Evolutionary conservation across 2,329 filamentous ascomycete species (phyloP).

Genomic region (Clonostachys sp.): DNA sequence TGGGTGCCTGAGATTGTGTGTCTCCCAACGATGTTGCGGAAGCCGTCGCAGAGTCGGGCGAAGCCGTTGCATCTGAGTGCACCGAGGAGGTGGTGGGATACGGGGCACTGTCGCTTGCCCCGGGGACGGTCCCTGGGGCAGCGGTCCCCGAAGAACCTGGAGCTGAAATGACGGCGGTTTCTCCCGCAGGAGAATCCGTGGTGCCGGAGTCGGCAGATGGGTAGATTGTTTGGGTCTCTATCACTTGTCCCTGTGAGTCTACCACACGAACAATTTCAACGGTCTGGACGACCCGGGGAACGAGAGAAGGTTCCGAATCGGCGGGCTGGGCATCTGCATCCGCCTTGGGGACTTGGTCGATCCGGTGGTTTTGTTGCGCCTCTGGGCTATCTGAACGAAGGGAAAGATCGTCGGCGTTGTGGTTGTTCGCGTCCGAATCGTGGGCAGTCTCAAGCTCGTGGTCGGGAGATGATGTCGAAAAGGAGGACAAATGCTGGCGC

Average conservation of each 20-base stretch:
- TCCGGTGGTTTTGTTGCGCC: neutral
- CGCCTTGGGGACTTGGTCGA: slow-evolving; percentile 1
- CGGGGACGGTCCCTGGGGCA: slow-evolving; percentile 13
- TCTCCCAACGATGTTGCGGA: too few species aligned
- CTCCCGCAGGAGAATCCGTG: slow-evolving; percentile 25
- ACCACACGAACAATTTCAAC: slow-evolving; percentile 50
- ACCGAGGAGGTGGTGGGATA: slow-evolving; percentile 1
- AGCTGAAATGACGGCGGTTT: slow-evolving; percentile 25
- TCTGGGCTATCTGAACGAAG: neutral
- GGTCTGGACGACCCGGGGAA: slow-evolving; percentile 47
- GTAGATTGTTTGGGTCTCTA: slow-evolving; percentile 36
- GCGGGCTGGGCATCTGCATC: slow-evolving; percentile 1
- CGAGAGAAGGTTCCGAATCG: slow-evolving; percentile 11
- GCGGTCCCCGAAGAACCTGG: slow-evolving; percentile 12
- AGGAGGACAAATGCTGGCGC: neutral
- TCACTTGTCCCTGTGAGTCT: slow-evolving; percentile 38
- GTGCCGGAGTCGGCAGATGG: slow-evolving; percentile 30
- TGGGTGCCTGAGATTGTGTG: too few species aligned
- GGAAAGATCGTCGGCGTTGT: neutral
- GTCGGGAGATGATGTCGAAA: neutral
- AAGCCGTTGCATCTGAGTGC: neutral
- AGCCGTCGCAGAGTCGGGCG: neutral
- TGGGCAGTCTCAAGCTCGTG: neutral
- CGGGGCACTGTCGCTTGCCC: slow-evolving; percentile 12
- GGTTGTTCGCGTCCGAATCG: neutral